Evolutionary conservation across 2,329 filamentous ascomycete genomes (phyloP), one percentile per base, ranked within the genome.

Genomic region (Thielaviopsis punctulata): DNA sequence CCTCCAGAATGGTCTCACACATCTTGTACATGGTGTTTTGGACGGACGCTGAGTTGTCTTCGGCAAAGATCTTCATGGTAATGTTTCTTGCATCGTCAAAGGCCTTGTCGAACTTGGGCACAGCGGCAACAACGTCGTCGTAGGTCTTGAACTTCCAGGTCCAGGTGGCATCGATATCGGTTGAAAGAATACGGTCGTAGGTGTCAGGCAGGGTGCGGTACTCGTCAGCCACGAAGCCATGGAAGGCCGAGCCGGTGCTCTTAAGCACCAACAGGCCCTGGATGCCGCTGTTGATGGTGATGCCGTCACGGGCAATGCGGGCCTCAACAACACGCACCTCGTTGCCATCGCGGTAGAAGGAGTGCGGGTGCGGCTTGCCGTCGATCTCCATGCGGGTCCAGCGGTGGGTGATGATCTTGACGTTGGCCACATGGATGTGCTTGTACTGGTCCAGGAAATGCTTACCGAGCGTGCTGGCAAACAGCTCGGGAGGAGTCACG

Each of bases 11-110:
- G 65, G 82, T 73, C 66, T 90, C 84, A 60, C 78, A 81, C 90
- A 98, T 98, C 73, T 95, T 93, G 73, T 95, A 98, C 92, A 98
- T 96, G 56, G 90, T 96, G 61, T 82, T 82, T 70, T 98, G 92
- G 22, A 98, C 92, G 61, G 86, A 94, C 46, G 92, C 86, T 61
- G 86, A 94, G 63, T 88, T 75, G 62, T 98, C 89, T 62, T 82
- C 78, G 43, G 92, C 90, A 62, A 98, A 98, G 0, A 81, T 85
- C 69, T 85, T 84, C 65, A 95, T 74, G n/a, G 89, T 95, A 64
- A 93, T 92, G 51, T 73, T 71, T 56, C 87, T 76, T n/a, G 87
- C 87, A 51, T 75, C 73, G 58, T 80, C 72, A 76, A 82, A 95
- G 19, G 89, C 86, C 56, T 72, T 68, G 64, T 95, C 82, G 64